phyloP scores from a whole-genome alignment of 148 eudicot species.

The Chenopodium album region DNA sequence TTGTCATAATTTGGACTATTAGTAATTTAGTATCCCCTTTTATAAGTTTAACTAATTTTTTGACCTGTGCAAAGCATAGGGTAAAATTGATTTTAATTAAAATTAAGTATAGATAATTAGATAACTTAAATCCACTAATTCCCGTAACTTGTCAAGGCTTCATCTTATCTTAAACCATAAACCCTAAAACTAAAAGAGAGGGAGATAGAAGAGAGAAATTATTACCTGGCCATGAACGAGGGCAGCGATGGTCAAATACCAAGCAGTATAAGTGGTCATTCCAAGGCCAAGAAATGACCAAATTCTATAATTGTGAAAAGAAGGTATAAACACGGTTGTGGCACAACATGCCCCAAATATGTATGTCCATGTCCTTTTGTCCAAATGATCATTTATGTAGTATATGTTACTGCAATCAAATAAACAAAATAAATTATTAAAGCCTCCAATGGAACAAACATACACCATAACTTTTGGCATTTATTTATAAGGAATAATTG shows the following conservation, averaged over 20 bases:
- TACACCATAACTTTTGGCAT: not conserved
- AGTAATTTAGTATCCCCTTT: not conserved
- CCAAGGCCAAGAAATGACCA: conserved; percentile 74
- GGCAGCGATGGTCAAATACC: conserved; percentile 70
- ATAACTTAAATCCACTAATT: no score
- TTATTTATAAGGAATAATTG: not conserved
- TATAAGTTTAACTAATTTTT: no score
- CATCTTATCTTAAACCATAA: no score
- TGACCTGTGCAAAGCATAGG: no score
- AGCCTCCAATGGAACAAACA: not conserved
- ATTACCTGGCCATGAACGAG: conserved; percentile 64
- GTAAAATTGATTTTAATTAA: no score
- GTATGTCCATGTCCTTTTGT: conserved; percentile 83
- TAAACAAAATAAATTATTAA: not conserved
- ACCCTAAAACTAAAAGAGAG: not conserved
- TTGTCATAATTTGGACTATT: not conserved
- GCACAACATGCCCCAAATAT: conserved; percentile 82
- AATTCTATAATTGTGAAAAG: conserved; percentile 70
- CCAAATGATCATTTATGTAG: conserved; percentile 60
- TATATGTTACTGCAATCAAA: conserved; percentile 57
- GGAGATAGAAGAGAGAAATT: not conserved
- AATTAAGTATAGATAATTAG: no score
- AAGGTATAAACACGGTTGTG: conserved; percentile 62
- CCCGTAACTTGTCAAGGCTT: no score
- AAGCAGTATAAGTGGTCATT: conserved; percentile 82